Evolutionary conservation across 352 stramenopile genomes (phyloP).

Genomic region (Globisporangium polare): DNA sequence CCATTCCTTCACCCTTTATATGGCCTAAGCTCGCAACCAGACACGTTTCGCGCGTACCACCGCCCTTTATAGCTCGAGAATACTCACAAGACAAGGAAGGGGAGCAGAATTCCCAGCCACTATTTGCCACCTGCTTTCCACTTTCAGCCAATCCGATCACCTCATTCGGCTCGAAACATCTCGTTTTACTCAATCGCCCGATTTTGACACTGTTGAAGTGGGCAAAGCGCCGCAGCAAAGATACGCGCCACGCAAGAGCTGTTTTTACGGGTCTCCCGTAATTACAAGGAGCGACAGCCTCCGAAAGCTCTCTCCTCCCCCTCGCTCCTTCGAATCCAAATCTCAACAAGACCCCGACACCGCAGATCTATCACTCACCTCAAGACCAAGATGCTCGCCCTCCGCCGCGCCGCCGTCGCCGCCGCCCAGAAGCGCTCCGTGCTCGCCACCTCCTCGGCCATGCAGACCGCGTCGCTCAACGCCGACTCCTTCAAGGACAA

Average conservation of each 20-base stretch:
- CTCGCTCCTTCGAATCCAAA: conserved; percentile 1
- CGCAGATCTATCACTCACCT: conserved; percentile 14
- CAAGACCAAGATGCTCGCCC: conserved; percentile 51
- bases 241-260: neutral
- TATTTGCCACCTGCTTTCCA: too few species aligned
- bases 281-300: conserved; percentile 3
- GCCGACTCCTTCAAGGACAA: conserved; percentile 50
- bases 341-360: neutral
- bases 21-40: too few species aligned
- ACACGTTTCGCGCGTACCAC: too few species aligned
- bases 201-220: too few species aligned
- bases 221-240: too few species aligned
- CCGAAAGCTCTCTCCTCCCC: neutral
- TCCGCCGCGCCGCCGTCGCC: conserved; percentile 46
- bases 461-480: conserved; percentile 44
- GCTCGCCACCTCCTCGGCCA: conserved; percentile 28
- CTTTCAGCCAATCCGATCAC: too few species aligned
- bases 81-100: too few species aligned
- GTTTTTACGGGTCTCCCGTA: conserved; percentile 12
- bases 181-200: too few species aligned
- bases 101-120: too few species aligned
- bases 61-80: too few species aligned
- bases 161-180: too few species aligned
- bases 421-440: conserved; percentile 41
- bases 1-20: too few species aligned